Base-by-base conservation (phyloP, 148 eudicot genomes). In the Rhododendron henanense region DNA sequence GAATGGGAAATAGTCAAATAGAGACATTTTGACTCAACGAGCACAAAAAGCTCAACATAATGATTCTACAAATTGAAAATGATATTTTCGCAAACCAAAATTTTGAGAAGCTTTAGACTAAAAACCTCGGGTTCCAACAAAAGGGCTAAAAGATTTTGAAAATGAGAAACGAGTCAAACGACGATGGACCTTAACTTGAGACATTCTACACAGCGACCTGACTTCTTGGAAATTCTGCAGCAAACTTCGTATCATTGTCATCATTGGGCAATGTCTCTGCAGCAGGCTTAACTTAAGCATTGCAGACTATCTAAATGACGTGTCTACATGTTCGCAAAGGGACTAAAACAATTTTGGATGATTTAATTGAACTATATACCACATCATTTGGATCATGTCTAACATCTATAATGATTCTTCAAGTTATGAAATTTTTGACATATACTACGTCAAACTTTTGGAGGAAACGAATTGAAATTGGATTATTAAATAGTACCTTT, bases 401-500 rank as follows among this genome's bases (percentile, higher is more conserved):
- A 55, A 16, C 61, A 0, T 15, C 19, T 15, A 16, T 55, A 16
- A 55, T 16, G 6, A 55, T 55, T 67, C 77, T 48, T 8, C 13
- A 48, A 41, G 44, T n/a, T n/a, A n/a, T n/a, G n/a, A n/a, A n/a
- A n/a, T n/a, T n/a, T n/a, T n/a, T n/a, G n/a, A n/a, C n/a, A n/a
- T n/a, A n/a, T n/a, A n/a, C 57, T 13, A 51, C 10, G 16, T 11
- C 57, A 11, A 51, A 51, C 63, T 57, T 57, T 7, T 57, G 63
- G 63, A 16, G 63, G 21, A 57, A 57, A 53, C 5, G 14, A 3
- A 57, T n/a, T n/a, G n/a, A n/a, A n/a, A 57, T 57, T 1, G 1
- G 21, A 57, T 55, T 55, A 3, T 57, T 57, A 14, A 3, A 57
- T 57, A 18, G 67, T 61, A 67, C 94, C 94, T 84, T 80, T 85